Evolutionary conservation across 1,139 yeast species (phyloP).

Genomic region (Debaryomyces nepalensis): DNA sequence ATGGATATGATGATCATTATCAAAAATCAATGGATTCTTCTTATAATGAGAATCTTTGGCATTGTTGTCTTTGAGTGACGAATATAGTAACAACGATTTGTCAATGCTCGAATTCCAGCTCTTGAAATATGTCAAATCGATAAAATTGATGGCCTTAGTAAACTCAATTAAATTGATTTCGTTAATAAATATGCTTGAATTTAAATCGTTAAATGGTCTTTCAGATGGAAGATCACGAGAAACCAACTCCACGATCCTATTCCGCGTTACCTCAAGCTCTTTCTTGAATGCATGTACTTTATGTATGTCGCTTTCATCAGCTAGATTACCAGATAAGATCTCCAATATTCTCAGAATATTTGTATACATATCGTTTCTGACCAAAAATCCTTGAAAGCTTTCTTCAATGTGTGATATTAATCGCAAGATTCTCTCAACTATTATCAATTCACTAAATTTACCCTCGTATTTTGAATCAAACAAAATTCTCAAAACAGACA

Average conservation of each 20-base stretch:
- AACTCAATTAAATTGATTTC: slow-evolving; percentile 52
- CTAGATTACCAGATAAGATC: slow-evolving; percentile 23
- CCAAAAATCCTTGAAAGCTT: slow-evolving; percentile 44
- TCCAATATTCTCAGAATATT: slow-evolving; percentile 42
- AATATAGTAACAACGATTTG: slow-evolving; percentile 43
- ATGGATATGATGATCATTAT: slow-evolving; percentile 69
- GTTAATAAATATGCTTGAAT: slow-evolving; percentile 42
- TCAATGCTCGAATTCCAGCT: slow-evolving; percentile 77
- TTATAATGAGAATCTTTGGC: slow-evolving; percentile 41
- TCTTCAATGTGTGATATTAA: slow-evolving; percentile 38
- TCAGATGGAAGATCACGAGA: slow-evolving; percentile 21
- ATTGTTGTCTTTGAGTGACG: slow-evolving; percentile 29
- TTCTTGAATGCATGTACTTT: slow-evolving; percentile 30
- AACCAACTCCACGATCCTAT: slow-evolving; percentile 37
- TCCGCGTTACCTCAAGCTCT: slow-evolving; percentile 41
- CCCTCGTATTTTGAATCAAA: slow-evolving; percentile 30
- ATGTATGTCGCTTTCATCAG: slow-evolving; percentile 15
- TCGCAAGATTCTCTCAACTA: slow-evolving; percentile 48
- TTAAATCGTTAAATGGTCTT: slow-evolving; percentile 39
- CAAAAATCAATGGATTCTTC: slow-evolving; percentile 62
- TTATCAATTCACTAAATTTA: slow-evolving; percentile 24
- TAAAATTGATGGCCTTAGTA: slow-evolving; percentile 58
- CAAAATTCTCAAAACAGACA: slow-evolving; percentile 28
- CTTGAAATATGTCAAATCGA: slow-evolving; percentile 59
- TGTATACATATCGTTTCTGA: slow-evolving; percentile 48